Percentiles rank a stretch among this genome's conserved stretches.
phyloP scores from a whole-genome alignment of 352 stramenopile genomes.

The Pythium sp. region DNA sequence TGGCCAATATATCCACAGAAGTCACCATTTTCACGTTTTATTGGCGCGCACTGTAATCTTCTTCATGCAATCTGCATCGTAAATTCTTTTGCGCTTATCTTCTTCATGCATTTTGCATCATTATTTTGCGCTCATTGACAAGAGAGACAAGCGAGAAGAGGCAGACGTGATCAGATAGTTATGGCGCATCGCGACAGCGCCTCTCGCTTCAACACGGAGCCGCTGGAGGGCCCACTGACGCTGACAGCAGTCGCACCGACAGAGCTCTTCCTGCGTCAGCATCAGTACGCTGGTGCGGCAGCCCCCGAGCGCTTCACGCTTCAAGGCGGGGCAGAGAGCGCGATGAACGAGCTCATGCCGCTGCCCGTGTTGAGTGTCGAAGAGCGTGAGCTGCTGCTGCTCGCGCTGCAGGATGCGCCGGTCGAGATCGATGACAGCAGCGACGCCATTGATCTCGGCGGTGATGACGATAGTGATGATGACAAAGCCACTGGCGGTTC shows the following conservation, averaged over 20 bases:
- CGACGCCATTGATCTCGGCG: not conserved
- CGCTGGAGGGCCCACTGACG: not conserved
- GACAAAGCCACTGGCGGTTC: not conserved
- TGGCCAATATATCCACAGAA: too few species aligned
- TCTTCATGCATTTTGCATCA: too few species aligned
- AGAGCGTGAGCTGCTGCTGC: not conserved
- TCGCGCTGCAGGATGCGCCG: not conserved
- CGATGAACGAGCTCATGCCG: not conserved
- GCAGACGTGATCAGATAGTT: not conserved
- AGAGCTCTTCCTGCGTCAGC: not conserved
- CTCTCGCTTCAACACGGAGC: not conserved
- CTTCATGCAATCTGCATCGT: too few species aligned
- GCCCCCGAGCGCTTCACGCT: not conserved
- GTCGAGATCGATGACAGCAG: not conserved
- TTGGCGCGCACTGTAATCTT: too few species aligned
- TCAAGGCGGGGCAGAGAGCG: not conserved
- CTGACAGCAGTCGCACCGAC: not conserved
- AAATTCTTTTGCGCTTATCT: too few species aligned
- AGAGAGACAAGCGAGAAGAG: not conserved
- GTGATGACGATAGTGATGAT: not conserved
- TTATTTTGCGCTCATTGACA: not conserved
- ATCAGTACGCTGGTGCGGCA: not conserved
- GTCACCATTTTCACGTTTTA: too few species aligned
- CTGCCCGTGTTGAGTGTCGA: not conserved
- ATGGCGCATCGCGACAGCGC: not conserved